Percentiles rank a stretch among this genome's conserved stretches.
Conservation (phyloP, 1,284 basidiomycete species). For the Ustilago xerochloae region DNA sequence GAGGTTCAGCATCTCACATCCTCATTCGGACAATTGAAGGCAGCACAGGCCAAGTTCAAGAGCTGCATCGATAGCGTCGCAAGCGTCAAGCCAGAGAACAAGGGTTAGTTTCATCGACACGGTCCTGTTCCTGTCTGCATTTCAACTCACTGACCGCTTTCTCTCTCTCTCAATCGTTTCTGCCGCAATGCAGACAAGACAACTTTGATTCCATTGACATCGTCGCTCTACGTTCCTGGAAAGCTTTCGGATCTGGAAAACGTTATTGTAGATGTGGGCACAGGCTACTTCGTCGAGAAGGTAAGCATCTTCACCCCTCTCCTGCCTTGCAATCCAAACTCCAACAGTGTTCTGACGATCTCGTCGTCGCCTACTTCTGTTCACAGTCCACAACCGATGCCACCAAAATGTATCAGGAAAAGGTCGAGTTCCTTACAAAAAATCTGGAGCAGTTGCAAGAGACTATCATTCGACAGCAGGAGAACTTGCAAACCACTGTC, state of each 20-base stretch:
- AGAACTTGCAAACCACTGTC: constrained; percentile 62
- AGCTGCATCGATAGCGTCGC: constrained; percentile 83
- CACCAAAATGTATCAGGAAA: constrained; percentile 59
- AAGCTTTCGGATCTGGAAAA: constrained; percentile 83
- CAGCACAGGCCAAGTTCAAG: constrained; percentile 91
- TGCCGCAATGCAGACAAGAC: constrained; percentile 76
- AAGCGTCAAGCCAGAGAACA: constrained; percentile 78
- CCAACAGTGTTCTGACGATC: neutral
- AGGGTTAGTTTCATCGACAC: constrained; percentile 71
- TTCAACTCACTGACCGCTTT: neutral
- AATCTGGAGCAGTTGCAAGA: constrained; percentile 65
- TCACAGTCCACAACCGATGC: constrained; percentile 57
- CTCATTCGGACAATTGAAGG: constrained; percentile 91
- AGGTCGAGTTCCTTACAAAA: constrained; percentile 61
- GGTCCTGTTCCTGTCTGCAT: neutral
- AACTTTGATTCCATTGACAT: constrained; percentile 89
- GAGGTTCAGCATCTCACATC: constrained; percentile 91
- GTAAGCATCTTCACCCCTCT: constrained; percentile 70
- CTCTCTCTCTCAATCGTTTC: neutral
- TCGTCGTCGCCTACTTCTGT: neutral
- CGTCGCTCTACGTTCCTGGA: constrained; percentile 93
- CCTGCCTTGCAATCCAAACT: no score
- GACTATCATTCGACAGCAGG: constrained; percentile 64
- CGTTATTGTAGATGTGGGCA: constrained; percentile 94
- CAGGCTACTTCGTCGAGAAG: constrained; percentile 96